Evolutionary conservation across 768 basidiomycete genomes (phyloP), one percentile per base, ranked within the genome.

Genomic region (Boletellus ananiceps): DNA sequence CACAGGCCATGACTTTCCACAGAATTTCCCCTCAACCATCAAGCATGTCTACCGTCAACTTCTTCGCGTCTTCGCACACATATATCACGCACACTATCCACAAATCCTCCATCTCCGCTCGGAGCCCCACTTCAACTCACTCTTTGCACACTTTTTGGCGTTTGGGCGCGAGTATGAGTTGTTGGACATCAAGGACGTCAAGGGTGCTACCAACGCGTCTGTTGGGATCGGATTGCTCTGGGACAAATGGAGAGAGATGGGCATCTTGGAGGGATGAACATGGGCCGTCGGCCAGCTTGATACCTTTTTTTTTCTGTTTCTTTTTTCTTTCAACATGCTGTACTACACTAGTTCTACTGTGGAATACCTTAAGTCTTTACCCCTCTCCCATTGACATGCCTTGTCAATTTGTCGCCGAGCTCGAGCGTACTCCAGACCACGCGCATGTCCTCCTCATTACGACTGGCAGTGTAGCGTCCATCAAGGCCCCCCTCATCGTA

Each of bases 1-100:
- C 12, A 45, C 56, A 93, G 93, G 90, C 40, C 88, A 88, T 45
- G 79, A 89, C 37, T 97, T 97, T 70, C 85, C 91, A 42, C 81
- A 79, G 36, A 80, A 79, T 44, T 98, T 98, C 74, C 92, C 95
- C 1, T 81, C 86, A 9, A 93, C 93, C 12, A 75, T 87, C 58
- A 92, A 92, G 54, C 92, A 94, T 66, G 86, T 98, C 61, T 98
- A 97, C 71, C 90, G 93, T 29, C 94, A 97, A 62, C 88, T 98
- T 32, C 81, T 98, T 48, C 89, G 95, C 41, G 88, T 98, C 56
- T 97, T 97, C 64, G 94, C 95, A 9, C 95, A 98, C 74, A 82
- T 98, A 59, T 98, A 97, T 66, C 87, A 97, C 65, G 88, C 91
- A 8, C 95, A 98, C 63, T 98, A 93, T 64, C 75, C 78, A 2